Percentiles rank a stretch among this genome's conserved stretches.
phyloP scores from a whole-genome alignment of 257 asterid species.

The Echium plantagineum region DNA sequence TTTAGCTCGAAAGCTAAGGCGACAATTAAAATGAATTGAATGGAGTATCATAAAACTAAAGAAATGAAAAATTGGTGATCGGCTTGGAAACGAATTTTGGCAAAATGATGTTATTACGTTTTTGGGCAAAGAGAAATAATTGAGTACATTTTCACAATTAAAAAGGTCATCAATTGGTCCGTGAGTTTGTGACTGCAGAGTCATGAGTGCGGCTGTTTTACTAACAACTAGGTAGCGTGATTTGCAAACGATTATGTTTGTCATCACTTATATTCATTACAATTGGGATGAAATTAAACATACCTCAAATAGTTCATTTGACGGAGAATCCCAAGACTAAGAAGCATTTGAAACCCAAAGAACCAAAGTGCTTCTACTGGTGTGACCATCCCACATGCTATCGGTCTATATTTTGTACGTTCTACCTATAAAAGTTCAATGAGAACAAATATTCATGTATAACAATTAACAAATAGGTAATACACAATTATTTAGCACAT shows the following conservation, averaged over 20 bases:
- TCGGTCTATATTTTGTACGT: constrained; percentile 80
- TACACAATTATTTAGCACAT: background rate
- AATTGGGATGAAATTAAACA: constrained; percentile 1
- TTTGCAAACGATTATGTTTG: too few relatives aligned
- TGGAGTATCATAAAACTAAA: too few relatives aligned
- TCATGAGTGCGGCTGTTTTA: too few relatives aligned
- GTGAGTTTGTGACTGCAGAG: too few relatives aligned
- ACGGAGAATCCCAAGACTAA: constrained; percentile 82
- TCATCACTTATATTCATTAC: background rate
- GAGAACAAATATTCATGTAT: too few relatives aligned
- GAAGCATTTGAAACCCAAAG: constrained; percentile 77
- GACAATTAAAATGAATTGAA: too few relatives aligned
- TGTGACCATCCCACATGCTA: constrained; percentile 76
- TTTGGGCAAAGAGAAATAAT: background rate
- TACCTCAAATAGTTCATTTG: constrained; percentile 83
- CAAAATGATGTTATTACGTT: too few relatives aligned
- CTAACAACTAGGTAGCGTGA: too few relatives aligned
- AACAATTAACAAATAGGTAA: background rate
- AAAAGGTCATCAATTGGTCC: background rate
- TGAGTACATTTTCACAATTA: too few relatives aligned
- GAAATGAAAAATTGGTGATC: too few relatives aligned
- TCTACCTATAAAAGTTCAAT: constrained; percentile 45
- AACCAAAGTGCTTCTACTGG: constrained; percentile 76
- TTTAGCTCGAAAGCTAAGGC: too few relatives aligned
- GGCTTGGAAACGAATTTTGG: too few relatives aligned